Percentiles rank a stretch among this genome's conserved stretches.
phyloP scores from a whole-genome alignment of 305 asterid species.

The Lippia alba region DNA sequence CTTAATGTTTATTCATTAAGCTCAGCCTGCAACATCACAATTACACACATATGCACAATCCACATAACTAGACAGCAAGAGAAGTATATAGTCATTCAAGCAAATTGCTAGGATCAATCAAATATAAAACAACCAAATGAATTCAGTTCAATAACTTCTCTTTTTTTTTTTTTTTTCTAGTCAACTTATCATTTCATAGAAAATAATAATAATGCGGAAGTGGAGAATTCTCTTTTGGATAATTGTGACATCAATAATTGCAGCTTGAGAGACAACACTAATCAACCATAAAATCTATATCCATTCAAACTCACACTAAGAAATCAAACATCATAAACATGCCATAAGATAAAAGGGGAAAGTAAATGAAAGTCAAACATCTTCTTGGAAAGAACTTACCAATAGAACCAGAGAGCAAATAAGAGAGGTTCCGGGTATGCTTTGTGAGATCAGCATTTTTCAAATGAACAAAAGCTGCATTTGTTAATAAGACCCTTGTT shows the following conservation, averaged over 20 bases:
- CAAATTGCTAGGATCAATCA: slow-evolving; percentile 5
- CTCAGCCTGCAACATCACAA: slow-evolving; percentile 12
- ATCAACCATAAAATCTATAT: neutral
- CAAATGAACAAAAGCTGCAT: slow-evolving; percentile 83
- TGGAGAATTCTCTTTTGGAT: too few species aligned
- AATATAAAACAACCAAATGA: neutral
- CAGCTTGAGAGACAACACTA: too few species aligned
- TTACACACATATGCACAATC: slow-evolving; percentile 4
- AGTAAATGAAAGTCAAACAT: neutral
- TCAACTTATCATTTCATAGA: slow-evolving; percentile 1
- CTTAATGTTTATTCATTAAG: neutral
- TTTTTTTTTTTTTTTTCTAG: neutral
- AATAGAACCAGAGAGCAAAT: slow-evolving; percentile 87
- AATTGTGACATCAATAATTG: too few species aligned
- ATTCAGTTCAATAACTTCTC: neutral
- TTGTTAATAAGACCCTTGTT: slow-evolving; percentile 76
- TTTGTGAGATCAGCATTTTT: slow-evolving; percentile 58
- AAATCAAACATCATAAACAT: neutral
- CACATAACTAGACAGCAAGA: too few species aligned
- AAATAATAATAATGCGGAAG: neutral
- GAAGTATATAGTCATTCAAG: neutral
- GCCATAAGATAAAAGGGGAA: slow-evolving; percentile 1
- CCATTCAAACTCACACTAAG: slow-evolving; percentile 17
- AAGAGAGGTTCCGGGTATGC: slow-evolving; percentile 79
- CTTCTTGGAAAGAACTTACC: slow-evolving; percentile 49